Evolutionary conservation across 1,139 yeast genomes (phyloP).

Genomic region (Yamadazyma taylorii): DNA sequence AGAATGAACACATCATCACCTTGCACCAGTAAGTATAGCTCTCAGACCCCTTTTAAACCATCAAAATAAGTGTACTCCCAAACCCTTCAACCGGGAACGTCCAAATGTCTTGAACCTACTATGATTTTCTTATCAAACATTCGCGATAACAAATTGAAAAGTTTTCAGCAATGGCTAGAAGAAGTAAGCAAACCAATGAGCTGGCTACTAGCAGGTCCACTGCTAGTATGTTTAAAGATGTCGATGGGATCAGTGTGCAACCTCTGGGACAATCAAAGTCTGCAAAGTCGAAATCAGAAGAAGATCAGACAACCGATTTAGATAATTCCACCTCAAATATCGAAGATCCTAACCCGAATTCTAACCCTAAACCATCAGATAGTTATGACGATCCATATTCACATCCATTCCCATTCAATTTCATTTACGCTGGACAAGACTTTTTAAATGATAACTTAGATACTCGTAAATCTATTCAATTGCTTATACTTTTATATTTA

Average conservation of each 20-base stretch:
- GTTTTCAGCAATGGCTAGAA: constrained; percentile 15
- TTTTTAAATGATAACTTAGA: constrained; percentile 37
- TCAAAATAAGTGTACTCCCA: too few species aligned
- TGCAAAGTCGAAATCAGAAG: constrained; percentile 5
- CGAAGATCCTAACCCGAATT: too few species aligned
- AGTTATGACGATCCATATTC: constrained; percentile 20
- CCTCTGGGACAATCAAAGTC: not conserved
- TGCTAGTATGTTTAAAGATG: constrained; percentile 22
- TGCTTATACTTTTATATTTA: constrained; percentile 31
- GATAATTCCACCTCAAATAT: too few species aligned
- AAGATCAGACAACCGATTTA: constrained; percentile 5
- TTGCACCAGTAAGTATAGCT: too few species aligned
- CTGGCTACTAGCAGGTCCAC: constrained; percentile 16
- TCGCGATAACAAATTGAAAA: constrained; percentile 3
- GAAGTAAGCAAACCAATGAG: constrained; percentile 8
- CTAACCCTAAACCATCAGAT: constrained; percentile 8
- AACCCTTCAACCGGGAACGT: too few species aligned
- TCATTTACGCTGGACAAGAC: constrained; percentile 37
- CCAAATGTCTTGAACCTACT: too few species aligned
- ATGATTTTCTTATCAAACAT: not conserved
- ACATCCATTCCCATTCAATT: constrained; percentile 28
- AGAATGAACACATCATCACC: too few species aligned
- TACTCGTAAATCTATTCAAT: constrained; percentile 33
- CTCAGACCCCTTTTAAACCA: too few species aligned
- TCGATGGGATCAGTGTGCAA: constrained; percentile 10